Conservation (phyloP, 768 basidiomycete species). For the Auriscalpium microsporum region DNA sequence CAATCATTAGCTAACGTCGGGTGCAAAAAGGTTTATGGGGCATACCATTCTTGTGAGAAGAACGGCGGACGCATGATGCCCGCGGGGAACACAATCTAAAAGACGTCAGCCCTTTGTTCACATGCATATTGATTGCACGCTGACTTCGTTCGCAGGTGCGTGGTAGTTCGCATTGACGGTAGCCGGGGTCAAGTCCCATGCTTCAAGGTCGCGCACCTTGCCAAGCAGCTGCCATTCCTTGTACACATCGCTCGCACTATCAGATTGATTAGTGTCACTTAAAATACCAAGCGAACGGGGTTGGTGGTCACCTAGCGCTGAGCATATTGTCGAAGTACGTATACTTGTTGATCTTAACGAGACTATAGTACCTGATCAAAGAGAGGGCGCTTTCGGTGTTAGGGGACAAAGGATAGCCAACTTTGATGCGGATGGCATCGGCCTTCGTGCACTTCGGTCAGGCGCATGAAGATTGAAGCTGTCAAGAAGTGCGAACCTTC, state of each 20-base stretch:
- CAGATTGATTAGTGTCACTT: background rate
- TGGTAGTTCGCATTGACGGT: constrained; percentile 87
- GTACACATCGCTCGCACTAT: constrained; percentile 49
- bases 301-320: constrained; percentile 37
- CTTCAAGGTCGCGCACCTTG: constrained; percentile 51
- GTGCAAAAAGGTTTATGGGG: background rate
- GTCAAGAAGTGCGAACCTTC: constrained; percentile 44
- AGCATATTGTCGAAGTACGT: constrained; percentile 85
- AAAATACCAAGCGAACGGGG: too few species aligned
- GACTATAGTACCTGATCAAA: constrained; percentile 64
- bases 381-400: constrained; percentile 65
- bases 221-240: constrained; percentile 76
- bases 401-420: constrained; percentile 87
- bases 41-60: constrained; percentile 72
- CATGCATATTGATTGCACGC: constrained; percentile 1
- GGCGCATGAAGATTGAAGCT: background rate
- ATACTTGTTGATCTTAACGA: constrained; percentile 53
- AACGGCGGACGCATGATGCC: constrained; percentile 92
- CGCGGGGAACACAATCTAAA: constrained; percentile 88
- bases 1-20: background rate
- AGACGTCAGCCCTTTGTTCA: background rate
- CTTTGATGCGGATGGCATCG: constrained; percentile 77
- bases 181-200: constrained; percentile 86
- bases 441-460: constrained; percentile 37
- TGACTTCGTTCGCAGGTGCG: constrained; percentile 79